phyloP scores from a whole-genome alignment of 2,329 filamentous ascomycete genomes.

The Phoma sp. region DNA sequence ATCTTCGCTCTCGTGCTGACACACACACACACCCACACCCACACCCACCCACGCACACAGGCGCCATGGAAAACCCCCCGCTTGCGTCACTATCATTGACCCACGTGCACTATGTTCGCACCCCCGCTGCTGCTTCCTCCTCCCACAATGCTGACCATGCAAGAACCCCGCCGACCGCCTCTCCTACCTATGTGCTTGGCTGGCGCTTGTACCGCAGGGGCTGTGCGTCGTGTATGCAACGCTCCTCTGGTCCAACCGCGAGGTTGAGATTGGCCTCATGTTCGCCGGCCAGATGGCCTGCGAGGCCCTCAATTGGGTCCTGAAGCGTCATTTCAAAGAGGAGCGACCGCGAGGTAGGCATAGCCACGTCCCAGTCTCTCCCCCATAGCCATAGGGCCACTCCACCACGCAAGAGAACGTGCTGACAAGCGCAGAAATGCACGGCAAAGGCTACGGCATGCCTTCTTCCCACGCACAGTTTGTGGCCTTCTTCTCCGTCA shows the following conservation, averaged over 20 bases:
- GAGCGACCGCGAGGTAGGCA: slow-evolving; percentile 80
- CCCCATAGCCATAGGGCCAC: no score
- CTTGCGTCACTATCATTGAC: slow-evolving; percentile 92
- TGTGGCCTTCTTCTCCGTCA: slow-evolving; percentile 87
- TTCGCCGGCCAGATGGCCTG: slow-evolving; percentile 90
- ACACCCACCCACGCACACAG: neutral
- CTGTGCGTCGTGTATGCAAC: slow-evolving; percentile 90
- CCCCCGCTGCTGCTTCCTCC: neutral
- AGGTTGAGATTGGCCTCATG: slow-evolving; percentile 87
- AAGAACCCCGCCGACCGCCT: slow-evolving; percentile 85
- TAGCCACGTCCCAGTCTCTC: no score
- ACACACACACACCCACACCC: neutral
- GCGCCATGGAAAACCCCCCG: slow-evolving; percentile 59
- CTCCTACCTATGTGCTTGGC: slow-evolving; percentile 89
- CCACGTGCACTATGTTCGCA: slow-evolving; percentile 89
- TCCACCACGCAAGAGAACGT: neutral
- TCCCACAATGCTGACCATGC: slow-evolving; percentile 24
- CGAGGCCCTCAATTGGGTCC: slow-evolving; percentile 85
- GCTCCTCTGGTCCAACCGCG: slow-evolving; percentile 87
- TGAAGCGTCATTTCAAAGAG: slow-evolving; percentile 92
- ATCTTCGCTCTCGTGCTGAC: no score
- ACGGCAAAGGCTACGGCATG: slow-evolving; percentile 97
- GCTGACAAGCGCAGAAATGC: slow-evolving; percentile 60
- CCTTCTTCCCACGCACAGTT: slow-evolving; percentile 95
- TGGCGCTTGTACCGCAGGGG: slow-evolving; percentile 90